These are phyloP conservation scores for Coffea humblotiana DNA, from an alignment of 305 asterid genomes.

Conservation along the genomic window DNA sequence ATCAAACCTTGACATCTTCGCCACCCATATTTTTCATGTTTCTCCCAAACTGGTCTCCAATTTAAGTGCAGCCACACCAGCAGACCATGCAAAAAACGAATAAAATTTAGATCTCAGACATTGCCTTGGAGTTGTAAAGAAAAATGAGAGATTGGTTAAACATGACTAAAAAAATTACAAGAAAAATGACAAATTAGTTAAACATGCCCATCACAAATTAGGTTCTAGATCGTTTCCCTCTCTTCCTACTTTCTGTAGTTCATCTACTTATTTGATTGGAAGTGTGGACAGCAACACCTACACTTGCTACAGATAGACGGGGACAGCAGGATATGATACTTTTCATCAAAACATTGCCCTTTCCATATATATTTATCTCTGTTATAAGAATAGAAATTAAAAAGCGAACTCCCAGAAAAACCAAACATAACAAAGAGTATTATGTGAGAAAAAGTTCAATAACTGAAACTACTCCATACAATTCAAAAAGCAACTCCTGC, in stretches of 20 bases:
- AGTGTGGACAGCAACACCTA: neutral
- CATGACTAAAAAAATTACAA: neutral
- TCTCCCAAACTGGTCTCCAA: constrained; percentile 60
- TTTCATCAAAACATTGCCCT: neutral
- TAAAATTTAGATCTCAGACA: constrained; percentile 27
- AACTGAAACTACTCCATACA: neutral
- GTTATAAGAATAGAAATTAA: neutral
- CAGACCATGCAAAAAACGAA: constrained; percentile 24
- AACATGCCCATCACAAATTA: neutral
- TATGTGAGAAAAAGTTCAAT: neutral
- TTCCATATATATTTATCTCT: neutral
- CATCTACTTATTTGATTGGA: neutral
- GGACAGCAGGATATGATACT: neutral
- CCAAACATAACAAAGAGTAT: neutral
- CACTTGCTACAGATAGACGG: neutral
- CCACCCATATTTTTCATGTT: constrained; percentile 74
- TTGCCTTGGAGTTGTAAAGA: neutral
- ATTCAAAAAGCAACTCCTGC: neutral
- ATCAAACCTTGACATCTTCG: constrained; percentile 75
- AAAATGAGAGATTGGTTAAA: neutral
- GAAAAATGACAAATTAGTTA: neutral
- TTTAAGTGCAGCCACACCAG: constrained; percentile 21
- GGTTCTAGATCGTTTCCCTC: neutral
- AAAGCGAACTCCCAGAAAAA: neutral
- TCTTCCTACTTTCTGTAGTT: neutral